Conservation (phyloP, 2,329 filamentous ascomycete genomes). For the Neopestalotiopsis sp. region DNA sequence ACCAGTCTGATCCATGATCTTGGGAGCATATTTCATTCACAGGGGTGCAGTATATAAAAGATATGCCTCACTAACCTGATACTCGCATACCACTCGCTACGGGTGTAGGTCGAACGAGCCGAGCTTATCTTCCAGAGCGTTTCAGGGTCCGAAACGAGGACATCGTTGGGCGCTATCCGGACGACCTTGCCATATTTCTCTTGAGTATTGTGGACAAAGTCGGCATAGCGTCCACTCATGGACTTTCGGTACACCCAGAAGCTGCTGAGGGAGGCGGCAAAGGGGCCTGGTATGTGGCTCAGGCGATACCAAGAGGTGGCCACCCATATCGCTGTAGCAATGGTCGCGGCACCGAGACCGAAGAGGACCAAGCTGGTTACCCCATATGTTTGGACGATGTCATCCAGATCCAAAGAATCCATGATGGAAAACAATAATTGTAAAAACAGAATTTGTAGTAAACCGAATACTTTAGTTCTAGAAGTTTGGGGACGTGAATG, state of each 20-base stretch:
- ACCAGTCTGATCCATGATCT: no score
- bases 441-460: no score
- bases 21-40: no score
- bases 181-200: slow-evolving; percentile 14
- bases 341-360: not conserved
- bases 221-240: not conserved
- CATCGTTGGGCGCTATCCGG: slow-evolving; percentile 14
- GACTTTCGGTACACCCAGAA: slow-evolving; percentile 1
- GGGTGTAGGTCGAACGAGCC: slow-evolving; percentile 9
- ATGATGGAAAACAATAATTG: no score
- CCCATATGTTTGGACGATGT: not conserved
- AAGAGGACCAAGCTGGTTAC: not conserved
- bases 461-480: no score
- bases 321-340: not conserved
- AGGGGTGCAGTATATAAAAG: no score
- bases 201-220: not conserved
- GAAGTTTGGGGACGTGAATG: no score
- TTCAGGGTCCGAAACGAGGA: slow-evolving; percentile 16
- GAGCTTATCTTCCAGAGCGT: slow-evolving; percentile 15
- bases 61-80: not conserved
- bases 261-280: slow-evolving; percentile 3
- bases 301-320: slow-evolving; percentile 1
- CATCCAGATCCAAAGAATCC: no score
- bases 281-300: slow-evolving; percentile 14
- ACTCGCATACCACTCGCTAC: slow-evolving; percentile 11